Evolutionary conservation across 148 eudicot species (phyloP).

Genomic region (Bassia scoparia): DNA sequence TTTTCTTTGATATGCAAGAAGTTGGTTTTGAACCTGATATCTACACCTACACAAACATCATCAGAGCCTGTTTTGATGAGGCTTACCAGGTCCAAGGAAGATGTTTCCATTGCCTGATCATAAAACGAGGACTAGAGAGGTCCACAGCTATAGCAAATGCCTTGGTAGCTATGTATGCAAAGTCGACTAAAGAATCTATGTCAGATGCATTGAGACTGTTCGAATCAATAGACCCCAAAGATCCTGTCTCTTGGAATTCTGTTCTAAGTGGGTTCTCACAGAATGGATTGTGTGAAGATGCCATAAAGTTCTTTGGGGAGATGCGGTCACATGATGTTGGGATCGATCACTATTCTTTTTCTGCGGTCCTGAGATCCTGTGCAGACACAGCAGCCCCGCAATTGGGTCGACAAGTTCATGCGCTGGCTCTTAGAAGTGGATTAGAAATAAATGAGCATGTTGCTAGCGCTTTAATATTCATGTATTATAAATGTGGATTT

Average conservation of each 20-base stretch:
- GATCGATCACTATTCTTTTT: conserved; percentile 63
- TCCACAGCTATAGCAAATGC: conserved; percentile 56
- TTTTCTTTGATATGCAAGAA: conserved; percentile 53
- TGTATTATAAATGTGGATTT: conserved; percentile 71
- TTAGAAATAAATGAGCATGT: conserved; percentile 58
- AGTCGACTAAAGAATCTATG: conserved; percentile 33
- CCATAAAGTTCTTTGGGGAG: conserved; percentile 46
- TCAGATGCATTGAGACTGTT: conserved; percentile 62
- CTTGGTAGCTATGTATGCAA: conserved; percentile 66
- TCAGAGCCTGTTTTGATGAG: conserved; percentile 60
- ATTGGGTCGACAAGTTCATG: conserved; percentile 62
- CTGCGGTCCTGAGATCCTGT: conserved; percentile 70
- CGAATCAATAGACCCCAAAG: conserved; percentile 44
- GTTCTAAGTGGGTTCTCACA: conserved; percentile 67
- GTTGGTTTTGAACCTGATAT: conserved; percentile 54
- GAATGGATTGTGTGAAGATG: conserved; percentile 58
- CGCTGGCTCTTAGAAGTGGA: conserved; percentile 32
- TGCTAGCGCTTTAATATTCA: conserved; percentile 52
- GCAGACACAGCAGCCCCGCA: conserved; percentile 63
- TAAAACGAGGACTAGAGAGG: conserved; percentile 58
- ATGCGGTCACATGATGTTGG: conserved; percentile 42
- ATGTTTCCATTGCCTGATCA: conserved; percentile 57
- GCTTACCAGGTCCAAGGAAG: conserved; percentile 36
- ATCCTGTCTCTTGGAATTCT: conserved; percentile 75
- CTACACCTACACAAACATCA: conserved; percentile 60